These are phyloP conservation scores for Bryopsis sp. DNA, from an alignment of 139 green algal species.

Conservation along the genomic window DNA sequence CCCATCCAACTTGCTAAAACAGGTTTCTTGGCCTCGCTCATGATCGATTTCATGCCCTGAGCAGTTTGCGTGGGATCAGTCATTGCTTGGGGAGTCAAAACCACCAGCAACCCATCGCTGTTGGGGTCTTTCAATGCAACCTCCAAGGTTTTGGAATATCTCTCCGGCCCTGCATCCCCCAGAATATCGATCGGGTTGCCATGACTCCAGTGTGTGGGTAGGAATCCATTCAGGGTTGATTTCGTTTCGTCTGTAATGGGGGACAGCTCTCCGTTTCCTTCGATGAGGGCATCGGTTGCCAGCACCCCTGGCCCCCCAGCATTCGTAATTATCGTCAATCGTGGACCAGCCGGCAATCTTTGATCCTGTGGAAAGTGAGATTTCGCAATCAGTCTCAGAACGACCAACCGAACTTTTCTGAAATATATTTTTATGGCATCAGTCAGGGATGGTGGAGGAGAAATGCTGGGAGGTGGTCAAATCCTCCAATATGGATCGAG, in stretches of 20 bases:
- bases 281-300: conserved; percentile 12
- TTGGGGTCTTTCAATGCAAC: conserved; percentile 12
- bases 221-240: neutral
- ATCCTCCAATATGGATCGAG: too few species aligned
- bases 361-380: too few species aligned
- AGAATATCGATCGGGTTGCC: conserved; percentile 21
- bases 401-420: too few species aligned
- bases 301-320: conserved; percentile 16
- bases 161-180: conserved; percentile 12
- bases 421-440: too few species aligned
- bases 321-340: conserved; percentile 18
- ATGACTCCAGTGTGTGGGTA: conserved; percentile 17
- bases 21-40: neutral
- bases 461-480: too few species aligned
- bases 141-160: conserved; percentile 13
- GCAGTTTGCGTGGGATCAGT: conserved; percentile 15
- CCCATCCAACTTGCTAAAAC: conserved; percentile 20
- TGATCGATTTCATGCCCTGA: neutral
- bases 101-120: conserved; percentile 16
- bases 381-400: too few species aligned
- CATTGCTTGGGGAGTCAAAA: conserved; percentile 20
- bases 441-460: too few species aligned
- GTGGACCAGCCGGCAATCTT: conserved; percentile 15
- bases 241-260: conserved; percentile 9
- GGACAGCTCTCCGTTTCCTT: neutral